Percentiles rank a stretch among this genome's conserved stretches.
These are phyloP conservation scores for Pestalotiopsis sp. DNA, from an alignment of 2,329 filamentous ascomycete species.

Conservation along the genomic window DNA sequence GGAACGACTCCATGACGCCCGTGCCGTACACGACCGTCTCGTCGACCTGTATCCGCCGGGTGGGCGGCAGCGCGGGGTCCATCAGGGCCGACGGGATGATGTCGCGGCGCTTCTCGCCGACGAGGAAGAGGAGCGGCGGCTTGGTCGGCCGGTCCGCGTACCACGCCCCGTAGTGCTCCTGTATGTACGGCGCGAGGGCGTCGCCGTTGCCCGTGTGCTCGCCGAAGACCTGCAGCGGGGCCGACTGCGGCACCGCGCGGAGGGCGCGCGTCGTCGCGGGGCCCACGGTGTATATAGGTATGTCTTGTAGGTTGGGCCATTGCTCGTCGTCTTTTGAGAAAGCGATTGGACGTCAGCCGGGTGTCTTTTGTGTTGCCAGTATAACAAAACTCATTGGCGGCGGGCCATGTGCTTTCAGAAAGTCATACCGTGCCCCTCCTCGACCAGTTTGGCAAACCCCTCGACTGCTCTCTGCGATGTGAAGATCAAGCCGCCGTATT, in stretches of 20 bases:
- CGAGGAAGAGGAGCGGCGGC: slow-evolving; percentile 78
- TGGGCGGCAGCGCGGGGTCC: slow-evolving; percentile 50
- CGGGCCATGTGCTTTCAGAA: neutral
- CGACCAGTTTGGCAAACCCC: slow-evolving; percentile 68
- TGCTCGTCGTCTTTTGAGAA: slow-evolving; percentile 20
- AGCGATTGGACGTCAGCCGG: neutral
- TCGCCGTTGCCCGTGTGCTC: slow-evolving; percentile 86
- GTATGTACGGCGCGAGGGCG: slow-evolving; percentile 75
- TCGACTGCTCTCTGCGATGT: slow-evolving; percentile 85
- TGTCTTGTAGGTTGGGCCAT: slow-evolving; percentile 58
- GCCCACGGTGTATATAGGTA: slow-evolving; percentile 77
- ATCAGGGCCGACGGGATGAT: slow-evolving; percentile 84
- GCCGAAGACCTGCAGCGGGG: slow-evolving; percentile 69
- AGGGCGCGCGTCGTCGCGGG: slow-evolving; percentile 81
- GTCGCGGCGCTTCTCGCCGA: slow-evolving; percentile 87
- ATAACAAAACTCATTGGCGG: neutral
- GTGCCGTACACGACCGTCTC: slow-evolving; percentile 90
- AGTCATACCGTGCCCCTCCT: slow-evolving; percentile 47
- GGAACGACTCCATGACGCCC: slow-evolving; percentile 78
- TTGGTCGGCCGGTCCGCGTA: slow-evolving; percentile 46
- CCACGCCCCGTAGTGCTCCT: slow-evolving; percentile 71
- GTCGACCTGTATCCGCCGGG: slow-evolving; percentile 65
- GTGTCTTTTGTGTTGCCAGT: neutral
- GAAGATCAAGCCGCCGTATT: slow-evolving; percentile 80
- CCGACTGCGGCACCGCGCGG: slow-evolving; percentile 50